Conservation (phyloP, 352 stramenopile species). For the Sclerospora graminicola region DNA sequence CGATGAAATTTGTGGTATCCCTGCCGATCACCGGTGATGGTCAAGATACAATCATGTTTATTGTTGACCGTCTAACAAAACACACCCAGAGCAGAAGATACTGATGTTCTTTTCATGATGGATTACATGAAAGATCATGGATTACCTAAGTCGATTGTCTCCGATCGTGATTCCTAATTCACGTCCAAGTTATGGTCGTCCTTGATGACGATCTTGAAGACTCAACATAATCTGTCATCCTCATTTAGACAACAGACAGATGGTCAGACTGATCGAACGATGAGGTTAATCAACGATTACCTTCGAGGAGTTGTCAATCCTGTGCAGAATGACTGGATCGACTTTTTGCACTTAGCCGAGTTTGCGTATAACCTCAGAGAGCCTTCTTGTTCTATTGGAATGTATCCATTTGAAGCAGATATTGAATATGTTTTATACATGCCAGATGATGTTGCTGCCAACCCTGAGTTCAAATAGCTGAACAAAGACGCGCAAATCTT, state of each 20-base stretch:
- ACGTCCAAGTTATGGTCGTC: slow-evolving; percentile 1
- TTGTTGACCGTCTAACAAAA: slow-evolving; percentile 1
- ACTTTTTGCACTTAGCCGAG: slow-evolving; percentile 8
- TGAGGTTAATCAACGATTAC: slow-evolving; percentile 4
- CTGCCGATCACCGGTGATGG: neutral
- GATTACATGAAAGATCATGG: slow-evolving; percentile 4
- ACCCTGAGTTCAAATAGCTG: neutral
- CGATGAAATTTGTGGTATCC: slow-evolving; percentile 3
- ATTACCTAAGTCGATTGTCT: slow-evolving; percentile 1
- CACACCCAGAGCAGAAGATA: neutral
- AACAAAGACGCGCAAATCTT: neutral
- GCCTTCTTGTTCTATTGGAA: slow-evolving; percentile 3
- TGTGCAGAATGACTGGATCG: slow-evolving; percentile 6
- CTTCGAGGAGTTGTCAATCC: neutral
- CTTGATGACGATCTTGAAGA: neutral
- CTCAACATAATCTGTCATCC: neutral
- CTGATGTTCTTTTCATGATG: neutral
- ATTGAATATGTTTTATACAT: slow-evolving; percentile 5
- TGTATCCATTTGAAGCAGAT: slow-evolving; percentile 8
- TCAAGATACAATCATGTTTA: slow-evolving; percentile 4
- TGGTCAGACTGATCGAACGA: slow-evolving; percentile 6
- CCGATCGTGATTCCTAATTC: slow-evolving; percentile 1
- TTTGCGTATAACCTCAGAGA: slow-evolving; percentile 11
- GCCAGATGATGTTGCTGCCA: slow-evolving; percentile 1
- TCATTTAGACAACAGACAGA: slow-evolving; percentile 1